Evolutionary conservation across 495 filamentous ascomycete genomes (phyloP).

Genomic region (Melanomma pulvis-pyrius): DNA sequence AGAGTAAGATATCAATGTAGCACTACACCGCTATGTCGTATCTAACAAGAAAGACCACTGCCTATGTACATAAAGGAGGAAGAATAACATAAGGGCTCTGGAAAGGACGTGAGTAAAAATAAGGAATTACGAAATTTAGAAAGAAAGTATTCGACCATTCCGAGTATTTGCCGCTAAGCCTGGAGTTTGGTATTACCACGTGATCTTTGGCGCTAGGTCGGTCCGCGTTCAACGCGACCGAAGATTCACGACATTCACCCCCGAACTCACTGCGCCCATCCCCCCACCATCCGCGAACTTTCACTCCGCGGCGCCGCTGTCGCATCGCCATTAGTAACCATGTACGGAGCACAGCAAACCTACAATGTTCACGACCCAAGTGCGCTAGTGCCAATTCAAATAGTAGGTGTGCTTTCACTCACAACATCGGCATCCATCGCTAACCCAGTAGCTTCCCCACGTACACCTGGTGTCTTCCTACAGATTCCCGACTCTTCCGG

Average conservation of each 20-base stretch:
- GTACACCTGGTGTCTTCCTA: constrained; percentile 81
- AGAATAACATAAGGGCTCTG: too few species aligned
- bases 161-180: too few species aligned
- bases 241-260: neutral
- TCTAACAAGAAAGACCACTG: too few species aligned
- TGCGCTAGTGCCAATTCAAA: constrained; percentile 3
- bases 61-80: too few species aligned
- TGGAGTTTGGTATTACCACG: too few species aligned
- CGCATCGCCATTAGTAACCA: constrained; percentile 1
- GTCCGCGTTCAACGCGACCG: constrained; percentile 4
- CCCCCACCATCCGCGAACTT: neutral
- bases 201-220: neutral
- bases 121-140: too few species aligned
- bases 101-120: too few species aligned
- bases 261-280: neutral
- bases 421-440: constrained; percentile 6
- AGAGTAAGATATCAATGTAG: too few species aligned
- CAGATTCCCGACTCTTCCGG: constrained; percentile 67
- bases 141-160: too few species aligned
- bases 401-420: constrained; percentile 3
- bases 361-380: constrained; percentile 19
- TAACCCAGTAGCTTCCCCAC: constrained; percentile 69
- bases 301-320: constrained; percentile 1
- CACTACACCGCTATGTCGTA: too few species aligned
- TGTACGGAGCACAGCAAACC: constrained; percentile 11